A percentile compares a stretch with the other conserved stretches of the same genome.
phyloP scores from a whole-genome alignment of 1,284 basidiomycete species.

The Cutaneotrichosporon daszewskae region DNA sequence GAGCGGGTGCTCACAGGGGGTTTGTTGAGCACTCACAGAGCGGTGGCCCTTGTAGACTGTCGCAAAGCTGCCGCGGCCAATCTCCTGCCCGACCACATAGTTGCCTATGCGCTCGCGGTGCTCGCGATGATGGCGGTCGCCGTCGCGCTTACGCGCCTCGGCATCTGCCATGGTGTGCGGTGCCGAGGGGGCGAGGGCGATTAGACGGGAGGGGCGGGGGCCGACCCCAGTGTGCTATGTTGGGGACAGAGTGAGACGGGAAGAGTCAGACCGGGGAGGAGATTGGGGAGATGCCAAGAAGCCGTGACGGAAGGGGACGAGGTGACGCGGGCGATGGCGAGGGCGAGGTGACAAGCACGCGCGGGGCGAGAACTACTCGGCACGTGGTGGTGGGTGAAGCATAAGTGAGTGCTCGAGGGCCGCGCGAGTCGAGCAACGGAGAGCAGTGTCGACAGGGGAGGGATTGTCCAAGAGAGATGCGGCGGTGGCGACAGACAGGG shows the following conservation, averaged over 20 bases:
- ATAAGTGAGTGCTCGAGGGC: too few relatives aligned
- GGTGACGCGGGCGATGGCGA: not conserved
- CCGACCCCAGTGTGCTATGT: not conserved
- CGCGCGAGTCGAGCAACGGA: not conserved
- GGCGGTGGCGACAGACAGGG: not conserved
- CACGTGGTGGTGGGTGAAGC: too few relatives aligned
- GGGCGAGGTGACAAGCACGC: not conserved
- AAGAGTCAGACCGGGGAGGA: not conserved
- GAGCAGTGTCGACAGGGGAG: not conserved
- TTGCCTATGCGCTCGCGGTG: slow-evolving; percentile 48
- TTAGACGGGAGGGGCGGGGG: not conserved
- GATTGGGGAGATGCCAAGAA: not conserved
- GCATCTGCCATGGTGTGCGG: slow-evolving; percentile 13
- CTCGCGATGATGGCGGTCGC: slow-evolving; percentile 6
- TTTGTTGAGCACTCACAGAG: slow-evolving; percentile 56
- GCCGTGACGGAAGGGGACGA: not conserved
- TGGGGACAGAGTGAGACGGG: not conserved
- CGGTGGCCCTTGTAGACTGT: slow-evolving; percentile 92
- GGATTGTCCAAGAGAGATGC: not conserved
- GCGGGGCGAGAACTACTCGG: too few relatives aligned
- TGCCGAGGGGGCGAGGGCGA: slow-evolving; percentile 1
- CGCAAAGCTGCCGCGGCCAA: slow-evolving; percentile 79
- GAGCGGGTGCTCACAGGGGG: not conserved
- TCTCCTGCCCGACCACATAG: slow-evolving; percentile 53
- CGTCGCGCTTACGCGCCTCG: slow-evolving; percentile 16